phyloP scores from a whole-genome alignment of 192 early-diverging fungal genomes.

The Linnemannia zychae region DNA sequence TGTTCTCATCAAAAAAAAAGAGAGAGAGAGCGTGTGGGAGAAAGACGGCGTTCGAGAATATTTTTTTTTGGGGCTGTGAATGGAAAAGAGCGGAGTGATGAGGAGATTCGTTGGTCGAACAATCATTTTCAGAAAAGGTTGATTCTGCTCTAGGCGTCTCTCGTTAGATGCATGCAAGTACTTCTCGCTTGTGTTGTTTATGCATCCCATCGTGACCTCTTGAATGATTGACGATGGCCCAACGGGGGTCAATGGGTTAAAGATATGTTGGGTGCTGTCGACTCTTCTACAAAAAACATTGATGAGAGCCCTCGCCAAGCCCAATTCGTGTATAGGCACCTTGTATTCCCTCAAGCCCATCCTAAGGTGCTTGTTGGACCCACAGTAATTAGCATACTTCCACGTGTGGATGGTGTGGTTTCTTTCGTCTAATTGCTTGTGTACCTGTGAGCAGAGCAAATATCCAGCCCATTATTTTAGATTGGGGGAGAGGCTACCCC shows the following conservation, averaged over 20 bases:
- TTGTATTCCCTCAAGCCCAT: neutral
- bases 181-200: neutral
- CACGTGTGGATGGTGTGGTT: slow-evolving; percentile 1
- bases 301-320: neutral
- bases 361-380: neutral
- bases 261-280: neutral
- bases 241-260: neutral
- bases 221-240: neutral
- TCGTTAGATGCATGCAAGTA: neutral
- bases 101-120: neutral
- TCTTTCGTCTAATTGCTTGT: neutral
- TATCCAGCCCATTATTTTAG: neutral
- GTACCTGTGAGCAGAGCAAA: neutral
- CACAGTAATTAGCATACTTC: neutral
- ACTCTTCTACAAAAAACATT: neutral
- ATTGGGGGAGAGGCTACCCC: neutral
- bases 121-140: neutral
- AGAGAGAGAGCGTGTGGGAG: too few relatives aligned
- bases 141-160: neutral
- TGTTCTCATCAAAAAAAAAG: neutral
- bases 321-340: neutral
- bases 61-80: neutral
- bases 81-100: neutral
- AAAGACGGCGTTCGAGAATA: neutral
- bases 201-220: neutral